A percentile compares a stretch with the other conserved stretches of the same genome.
Conservation (phyloP, 768 basidiomycete species). For the Lentinula detonsa region DNA sequence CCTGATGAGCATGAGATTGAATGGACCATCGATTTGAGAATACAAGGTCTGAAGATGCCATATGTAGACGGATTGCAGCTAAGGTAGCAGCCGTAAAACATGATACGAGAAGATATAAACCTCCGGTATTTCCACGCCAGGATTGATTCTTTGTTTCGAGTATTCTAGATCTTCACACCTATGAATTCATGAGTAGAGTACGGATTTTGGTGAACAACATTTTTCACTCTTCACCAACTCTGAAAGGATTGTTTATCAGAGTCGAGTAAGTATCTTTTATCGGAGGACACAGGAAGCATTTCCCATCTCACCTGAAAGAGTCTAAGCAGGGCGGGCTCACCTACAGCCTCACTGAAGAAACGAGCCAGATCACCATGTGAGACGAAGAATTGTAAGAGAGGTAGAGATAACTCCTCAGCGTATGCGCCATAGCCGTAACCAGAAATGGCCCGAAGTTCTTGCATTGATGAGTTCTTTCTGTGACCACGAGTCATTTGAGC, state of each 20-base stretch:
- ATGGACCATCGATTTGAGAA: not conserved
- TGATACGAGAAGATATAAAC: not conserved
- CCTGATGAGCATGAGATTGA: not conserved
- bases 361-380: too few relatives aligned
- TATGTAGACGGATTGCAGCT: not conserved
- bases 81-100: not conserved
- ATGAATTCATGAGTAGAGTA: not conserved
- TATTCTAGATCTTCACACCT: not conserved
- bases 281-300: too few relatives aligned
- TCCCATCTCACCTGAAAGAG: too few relatives aligned
- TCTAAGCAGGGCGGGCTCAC: too few relatives aligned
- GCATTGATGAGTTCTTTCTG: not conserved
- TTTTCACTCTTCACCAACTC: too few relatives aligned
- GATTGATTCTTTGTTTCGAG: not conserved
- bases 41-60: not conserved
- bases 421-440: not conserved
- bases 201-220: not conserved
- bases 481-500: not conserved
- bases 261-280: too few relatives aligned
- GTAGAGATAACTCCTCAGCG: too few relatives aligned
- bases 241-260: too few relatives aligned
- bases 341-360: too few relatives aligned
- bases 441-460: not conserved
- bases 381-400: too few relatives aligned
- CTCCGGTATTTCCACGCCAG: conserved; percentile 11